Evolutionary conservation across 139 green algal genomes (phyloP), one percentile per base, ranked within the genome.

Genomic region (Auxenochlorella pyrenoidosa): DNA sequence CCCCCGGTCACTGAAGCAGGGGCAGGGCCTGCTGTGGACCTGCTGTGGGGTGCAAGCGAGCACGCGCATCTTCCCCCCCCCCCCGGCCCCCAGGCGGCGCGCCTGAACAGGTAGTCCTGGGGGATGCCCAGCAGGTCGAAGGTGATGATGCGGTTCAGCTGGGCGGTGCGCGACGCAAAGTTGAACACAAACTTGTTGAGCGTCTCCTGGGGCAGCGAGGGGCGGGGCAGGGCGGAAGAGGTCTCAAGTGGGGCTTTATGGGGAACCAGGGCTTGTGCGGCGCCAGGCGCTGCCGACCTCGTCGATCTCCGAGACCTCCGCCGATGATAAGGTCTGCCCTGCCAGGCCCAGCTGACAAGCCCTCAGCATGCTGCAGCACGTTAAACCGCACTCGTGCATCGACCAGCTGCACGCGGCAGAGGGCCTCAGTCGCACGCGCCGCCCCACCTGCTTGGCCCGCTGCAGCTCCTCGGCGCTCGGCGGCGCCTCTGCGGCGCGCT

Each of bases 171-270:
- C 51, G 83, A 92, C 0, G 95, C 87, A 92, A 97, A 98, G 85
- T 96, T 96, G 88, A 98, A 98, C 21, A 97, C 94, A 90, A 97
- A 97, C 16, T 63, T 79, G 87, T 98, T 97, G 19, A 98, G 86
- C 16, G 84, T 86, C 76, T 93, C 88, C 5, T 92, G 84, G 47
- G 47, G n/a, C n/a, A n/a, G n/a, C n/a, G n/a, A n/a, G n/a, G 8
- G 10, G 75, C 3, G 75, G 2, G 30, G 5, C 1, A 59, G 30
- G 75, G 16, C 16, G 75, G 28, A 36, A 26, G 63, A 1, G 26
- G 63, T 26, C 5, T 22, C 10, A 24, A 22, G 12, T 63, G 54
- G 22, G 2, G 54, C 47, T 54, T 10, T 10, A 54, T 18, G 10
- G 47, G 47, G 47, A 10, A 54, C 8, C 47, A 6, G 8, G 47